phyloP scores from a whole-genome alignment of 768 basidiomycete genomes.

The Kwoniella sp. region DNA sequence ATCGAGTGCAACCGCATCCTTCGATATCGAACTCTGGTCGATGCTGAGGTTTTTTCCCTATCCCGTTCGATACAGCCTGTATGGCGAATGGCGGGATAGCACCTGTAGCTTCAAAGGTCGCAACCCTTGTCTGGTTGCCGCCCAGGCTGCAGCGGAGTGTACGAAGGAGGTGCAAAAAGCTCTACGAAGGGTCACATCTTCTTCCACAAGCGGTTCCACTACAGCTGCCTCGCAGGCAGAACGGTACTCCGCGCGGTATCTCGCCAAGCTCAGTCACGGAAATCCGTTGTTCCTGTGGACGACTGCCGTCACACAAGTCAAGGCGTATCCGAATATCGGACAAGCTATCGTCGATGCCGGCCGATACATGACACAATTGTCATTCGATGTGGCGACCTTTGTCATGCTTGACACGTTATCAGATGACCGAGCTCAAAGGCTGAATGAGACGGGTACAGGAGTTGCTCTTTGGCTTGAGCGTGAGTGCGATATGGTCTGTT shows the following conservation, averaged over 20 bases:
- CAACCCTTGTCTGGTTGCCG: slow-evolving; percentile 32
- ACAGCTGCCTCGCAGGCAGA: slow-evolving; percentile 31
- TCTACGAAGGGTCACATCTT: slow-evolving; percentile 73
- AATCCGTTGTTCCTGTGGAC: slow-evolving; percentile 89
- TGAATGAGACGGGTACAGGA: slow-evolving; percentile 31
- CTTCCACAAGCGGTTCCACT: slow-evolving; percentile 9
- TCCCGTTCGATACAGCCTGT: slow-evolving; percentile 77
- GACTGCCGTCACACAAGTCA: slow-evolving; percentile 85
- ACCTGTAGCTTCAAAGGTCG: slow-evolving; percentile 58
- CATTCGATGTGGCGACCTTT: slow-evolving; percentile 87
- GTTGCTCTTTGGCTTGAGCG: slow-evolving; percentile 37
- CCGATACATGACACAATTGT: slow-evolving; percentile 83
- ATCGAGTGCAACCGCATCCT: slow-evolving; percentile 77
- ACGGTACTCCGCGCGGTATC: slow-evolving; percentile 66
- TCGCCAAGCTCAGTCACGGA: slow-evolving; percentile 89
- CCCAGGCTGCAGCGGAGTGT: slow-evolving; percentile 60
- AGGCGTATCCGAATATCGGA: slow-evolving; percentile 88
- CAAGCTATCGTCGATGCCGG: slow-evolving; percentile 82
- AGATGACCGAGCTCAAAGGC: slow-evolving; percentile 52
- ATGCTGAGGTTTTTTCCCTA: slow-evolving; percentile 75
- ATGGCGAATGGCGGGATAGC: slow-evolving; percentile 89
- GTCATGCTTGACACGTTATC: slow-evolving; percentile 80
- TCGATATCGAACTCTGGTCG: slow-evolving; percentile 88
- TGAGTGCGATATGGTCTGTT: slow-evolving; percentile 8
- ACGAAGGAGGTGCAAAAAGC: slow-evolving; percentile 85